Percentiles rank a stretch among this genome's conserved stretches.
Conservation (phyloP, 2,329 filamentous ascomycete species). For the Pyrenophora graminea region DNA sequence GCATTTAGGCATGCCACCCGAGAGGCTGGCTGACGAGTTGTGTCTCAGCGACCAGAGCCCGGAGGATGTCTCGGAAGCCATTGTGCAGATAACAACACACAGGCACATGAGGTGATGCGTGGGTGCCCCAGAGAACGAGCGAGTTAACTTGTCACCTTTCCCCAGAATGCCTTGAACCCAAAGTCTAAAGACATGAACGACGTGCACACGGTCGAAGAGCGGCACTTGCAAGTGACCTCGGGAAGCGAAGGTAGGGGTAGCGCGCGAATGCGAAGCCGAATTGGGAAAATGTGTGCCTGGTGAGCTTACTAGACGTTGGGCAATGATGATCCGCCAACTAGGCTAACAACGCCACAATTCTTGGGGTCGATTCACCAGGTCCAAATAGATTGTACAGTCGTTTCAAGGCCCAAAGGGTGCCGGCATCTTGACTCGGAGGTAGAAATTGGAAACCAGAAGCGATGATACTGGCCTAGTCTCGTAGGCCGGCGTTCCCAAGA, state of each 20-base stretch:
- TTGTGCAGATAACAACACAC: neutral
- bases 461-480: too few relatives aligned
- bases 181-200: neutral
- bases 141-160: neutral
- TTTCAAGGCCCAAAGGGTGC: conserved; percentile 3
- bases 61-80: neutral
- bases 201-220: too few relatives aligned
- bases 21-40: neutral
- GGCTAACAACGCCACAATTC: neutral
- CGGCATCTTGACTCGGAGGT: neutral
- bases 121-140: neutral
- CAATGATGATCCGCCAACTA: neutral
- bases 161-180: neutral
- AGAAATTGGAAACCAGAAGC: neutral
- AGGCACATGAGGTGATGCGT: neutral
- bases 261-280: neutral
- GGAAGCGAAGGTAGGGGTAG: neutral
- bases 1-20: neutral
- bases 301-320: neutral
- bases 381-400: neutral
- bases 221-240: neutral
- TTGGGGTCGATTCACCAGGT: neutral
- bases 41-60: neutral
- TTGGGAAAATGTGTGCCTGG: neutral
- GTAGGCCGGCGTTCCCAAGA: neutral